Base-by-base conservation (phyloP, 345 rosid genomes). In the Reutealis trisperma region DNA sequence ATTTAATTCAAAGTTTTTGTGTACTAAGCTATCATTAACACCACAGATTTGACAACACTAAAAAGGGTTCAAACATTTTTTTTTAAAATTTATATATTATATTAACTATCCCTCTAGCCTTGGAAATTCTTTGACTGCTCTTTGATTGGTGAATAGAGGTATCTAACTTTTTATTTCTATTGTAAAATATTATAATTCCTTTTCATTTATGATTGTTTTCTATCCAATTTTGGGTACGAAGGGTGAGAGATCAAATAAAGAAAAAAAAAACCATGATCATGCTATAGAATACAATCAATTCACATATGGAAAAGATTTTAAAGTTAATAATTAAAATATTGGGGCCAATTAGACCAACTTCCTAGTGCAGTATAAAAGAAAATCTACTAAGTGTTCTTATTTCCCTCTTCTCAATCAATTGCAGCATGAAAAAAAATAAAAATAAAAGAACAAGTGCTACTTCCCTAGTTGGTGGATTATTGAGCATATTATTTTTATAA, bases 41-140 rank as follows among this genome's bases (percentile, higher is more conserved):
- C 64, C 70, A 71, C 41, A 75, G 87, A 87, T 83, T 83, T 79
- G 88, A 87, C 90, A 77, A 18, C 90, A 87, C 86, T 75, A 72
- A 76, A 81, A 73, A 34, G 63, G 57, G 72, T 80, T 71, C 45
- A 62, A 73, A 47, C 65, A 41, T 18, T 69, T 37, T 2, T 34
- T 37, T 37, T 18, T 47, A 9, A 54, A 42, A 70, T 60, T 67
- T 34, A n/a, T 63, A 47, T 49, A 30, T 73, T 32, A 64, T 27
- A 41, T 44, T 57, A 58, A 47, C 60, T 51, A 66, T 57, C 14
- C 70, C 82, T 70, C 77, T 67, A 64, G 76, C 45, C 59, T 66
- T 65, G 86, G 80, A 77, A 87, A 80, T 74, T 79, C 80, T 74
- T 80, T 82, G 86, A 84, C 89, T 81, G 81, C 70, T 63, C 52